Percentiles rank a stretch among this genome's conserved stretches.
Evolutionary conservation across 1,139 yeast genomes (phyloP).

Genomic region (Pichia sp.): DNA sequence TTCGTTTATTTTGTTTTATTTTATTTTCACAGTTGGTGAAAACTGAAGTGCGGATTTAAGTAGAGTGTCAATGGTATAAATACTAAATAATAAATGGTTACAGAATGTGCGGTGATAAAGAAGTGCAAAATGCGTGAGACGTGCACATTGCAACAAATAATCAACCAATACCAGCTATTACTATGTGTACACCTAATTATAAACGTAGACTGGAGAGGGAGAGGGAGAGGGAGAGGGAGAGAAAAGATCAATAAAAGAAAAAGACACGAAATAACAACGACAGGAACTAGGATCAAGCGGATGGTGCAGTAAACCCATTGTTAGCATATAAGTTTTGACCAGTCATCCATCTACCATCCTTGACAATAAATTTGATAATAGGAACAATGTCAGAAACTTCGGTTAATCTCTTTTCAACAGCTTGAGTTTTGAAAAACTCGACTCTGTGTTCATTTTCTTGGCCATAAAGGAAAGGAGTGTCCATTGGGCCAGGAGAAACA

Average conservation of each 20-base stretch:
- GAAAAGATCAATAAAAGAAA: neutral
- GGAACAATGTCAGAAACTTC: constrained; percentile 59
- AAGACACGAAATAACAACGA: neutral
- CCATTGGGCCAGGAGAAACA: constrained; percentile 71
- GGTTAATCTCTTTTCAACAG: constrained; percentile 46
- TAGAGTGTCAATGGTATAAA: too few species aligned
- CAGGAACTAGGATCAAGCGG: constrained; percentile 1
- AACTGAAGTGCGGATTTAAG: too few species aligned
- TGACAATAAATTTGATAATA: constrained; percentile 50
- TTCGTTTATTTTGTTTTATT: too few species aligned
- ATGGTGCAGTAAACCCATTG: constrained; percentile 59
- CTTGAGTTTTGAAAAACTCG: constrained; percentile 48
- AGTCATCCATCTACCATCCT: constrained; percentile 64
- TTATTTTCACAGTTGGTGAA: too few species aligned
- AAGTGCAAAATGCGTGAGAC: too few species aligned
- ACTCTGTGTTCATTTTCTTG: constrained; percentile 51
- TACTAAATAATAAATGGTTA: too few species aligned
- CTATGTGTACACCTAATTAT: too few species aligned
- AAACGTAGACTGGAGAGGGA: neutral
- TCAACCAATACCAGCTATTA: too few species aligned
- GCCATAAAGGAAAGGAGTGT: constrained; percentile 60
- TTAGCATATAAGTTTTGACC: constrained; percentile 63
- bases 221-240: neutral
- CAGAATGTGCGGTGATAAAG: too few species aligned
- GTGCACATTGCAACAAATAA: too few species aligned